These are phyloP conservation scores for Gillenia trifoliata DNA, from an alignment of 306 rosid genomes.

Conservation along the genomic window DNA sequence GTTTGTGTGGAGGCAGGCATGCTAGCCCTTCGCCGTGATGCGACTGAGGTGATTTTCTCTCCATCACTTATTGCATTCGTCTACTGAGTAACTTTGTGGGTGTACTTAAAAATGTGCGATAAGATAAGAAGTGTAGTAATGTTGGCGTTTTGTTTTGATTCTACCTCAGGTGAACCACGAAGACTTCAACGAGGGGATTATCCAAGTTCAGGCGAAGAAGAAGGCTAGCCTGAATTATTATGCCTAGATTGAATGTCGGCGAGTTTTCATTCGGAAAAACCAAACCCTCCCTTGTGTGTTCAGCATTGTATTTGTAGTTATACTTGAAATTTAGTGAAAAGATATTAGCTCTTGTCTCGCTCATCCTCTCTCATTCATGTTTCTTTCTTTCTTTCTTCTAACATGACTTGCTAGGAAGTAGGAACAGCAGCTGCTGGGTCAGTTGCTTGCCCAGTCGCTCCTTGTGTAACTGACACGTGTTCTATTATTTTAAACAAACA, in stretches of 20 bases:
- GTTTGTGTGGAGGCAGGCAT: conserved; percentile 99
- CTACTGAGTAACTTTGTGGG: too few species aligned
- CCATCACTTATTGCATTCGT: not conserved
- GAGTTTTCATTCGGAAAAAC: not conserved
- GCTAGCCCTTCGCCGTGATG: conserved; percentile 95
- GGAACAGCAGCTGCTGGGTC: too few species aligned
- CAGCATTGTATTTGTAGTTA: too few species aligned
- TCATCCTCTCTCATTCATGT: too few species aligned
- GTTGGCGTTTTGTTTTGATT: not conserved
- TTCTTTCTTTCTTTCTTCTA: too few species aligned
- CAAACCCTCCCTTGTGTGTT: not conserved
- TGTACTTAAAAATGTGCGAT: not conserved
- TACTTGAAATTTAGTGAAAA: too few species aligned
- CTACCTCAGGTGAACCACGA: conserved; percentile 74
- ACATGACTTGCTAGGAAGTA: too few species aligned
- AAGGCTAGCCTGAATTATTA: conserved; percentile 85
- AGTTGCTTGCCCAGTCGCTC: too few species aligned
- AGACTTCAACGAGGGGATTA: conserved; percentile 92
- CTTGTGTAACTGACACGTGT: too few species aligned
- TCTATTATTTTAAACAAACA: too few species aligned
- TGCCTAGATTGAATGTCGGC: conserved; percentile 33
- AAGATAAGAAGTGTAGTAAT: not conserved
- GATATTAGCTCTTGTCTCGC: too few species aligned
- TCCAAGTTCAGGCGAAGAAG: conserved; percentile 94
- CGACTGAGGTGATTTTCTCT: conserved; percentile 49